phyloP scores from a whole-genome alignment of 2,329 filamentous ascomycete species.

The Stachybotrys chartarum region DNA sequence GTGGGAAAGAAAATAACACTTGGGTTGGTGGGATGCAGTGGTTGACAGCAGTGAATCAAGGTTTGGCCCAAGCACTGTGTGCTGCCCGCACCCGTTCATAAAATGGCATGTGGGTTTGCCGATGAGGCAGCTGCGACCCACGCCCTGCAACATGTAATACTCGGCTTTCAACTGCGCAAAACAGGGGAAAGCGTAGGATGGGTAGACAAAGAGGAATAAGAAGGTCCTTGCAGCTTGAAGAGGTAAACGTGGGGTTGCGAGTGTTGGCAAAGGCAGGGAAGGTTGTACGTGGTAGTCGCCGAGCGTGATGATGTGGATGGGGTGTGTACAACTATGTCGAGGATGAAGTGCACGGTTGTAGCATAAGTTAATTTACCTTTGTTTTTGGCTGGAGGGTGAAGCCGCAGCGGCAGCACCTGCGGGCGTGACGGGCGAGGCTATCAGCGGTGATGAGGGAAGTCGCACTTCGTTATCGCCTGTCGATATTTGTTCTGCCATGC shows the following conservation, averaged over 20 bases:
- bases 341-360: neutral
- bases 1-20: neutral
- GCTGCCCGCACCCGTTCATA: neutral
- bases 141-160: no score
- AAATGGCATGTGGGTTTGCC: no score
- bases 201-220: no score
- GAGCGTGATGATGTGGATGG: no score
- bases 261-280: no score
- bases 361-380: conserved; percentile 12
- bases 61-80: neutral
- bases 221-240: no score
- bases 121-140: no score
- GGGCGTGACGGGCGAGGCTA: conserved; percentile 18
- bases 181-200: no score
- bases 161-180: no score
- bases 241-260: no score
- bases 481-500: conserved; percentile 58
- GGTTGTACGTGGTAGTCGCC: no score
- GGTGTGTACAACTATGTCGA: neutral
- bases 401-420: conserved; percentile 7
- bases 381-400: conserved; percentile 2
- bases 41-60: neutral
- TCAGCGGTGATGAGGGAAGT: conserved; percentile 35
- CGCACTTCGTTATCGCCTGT: conserved; percentile 49
- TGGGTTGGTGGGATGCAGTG: no score